Conservation (phyloP, 306 rosid genomes). For the Rubus parviflorus region DNA sequence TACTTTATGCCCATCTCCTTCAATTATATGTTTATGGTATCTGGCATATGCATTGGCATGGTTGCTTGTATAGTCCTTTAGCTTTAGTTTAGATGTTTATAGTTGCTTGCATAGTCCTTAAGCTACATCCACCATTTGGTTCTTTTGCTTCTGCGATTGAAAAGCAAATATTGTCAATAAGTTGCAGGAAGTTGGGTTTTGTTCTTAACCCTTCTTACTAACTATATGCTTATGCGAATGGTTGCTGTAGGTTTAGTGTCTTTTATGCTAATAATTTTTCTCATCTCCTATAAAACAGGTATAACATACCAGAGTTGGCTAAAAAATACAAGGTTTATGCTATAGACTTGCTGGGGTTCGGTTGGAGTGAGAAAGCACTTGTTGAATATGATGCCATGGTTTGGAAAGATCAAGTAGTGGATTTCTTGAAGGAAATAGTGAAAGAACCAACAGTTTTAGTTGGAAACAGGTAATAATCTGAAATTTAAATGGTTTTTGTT, state of each 20-base stretch:
- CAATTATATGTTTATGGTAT: not conserved
- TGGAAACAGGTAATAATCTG: constrained; percentile 66
- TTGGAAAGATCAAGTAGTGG: constrained; percentile 89
- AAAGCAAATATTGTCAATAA: not conserved
- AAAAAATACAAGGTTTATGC: constrained; percentile 87
- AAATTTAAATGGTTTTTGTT: not conserved
- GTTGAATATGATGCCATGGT: constrained; percentile 89
- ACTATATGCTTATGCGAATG: not conserved
- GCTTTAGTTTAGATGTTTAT: not conserved
- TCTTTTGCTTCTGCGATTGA: not conserved
- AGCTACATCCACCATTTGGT: not conserved
- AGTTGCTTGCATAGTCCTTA: not conserved
- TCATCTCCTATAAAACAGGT: constrained; percentile 43
- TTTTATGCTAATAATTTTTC: not conserved
- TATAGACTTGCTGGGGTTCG: constrained; percentile 90
- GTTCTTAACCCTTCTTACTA: not conserved
- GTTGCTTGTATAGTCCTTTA: not conserved
- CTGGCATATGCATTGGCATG: not conserved
- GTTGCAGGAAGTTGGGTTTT: not conserved
- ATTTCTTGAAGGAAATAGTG: constrained; percentile 86
- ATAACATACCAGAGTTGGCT: constrained; percentile 90
- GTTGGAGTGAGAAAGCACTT: constrained; percentile 98
- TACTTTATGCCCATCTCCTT: constrained; percentile 5
- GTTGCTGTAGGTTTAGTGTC: not conserved
- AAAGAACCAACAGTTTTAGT: constrained; percentile 83